phyloP scores from a whole-genome alignment of 192 early-diverging fungal genomes.

The Chytriomyces confervae region DNA sequence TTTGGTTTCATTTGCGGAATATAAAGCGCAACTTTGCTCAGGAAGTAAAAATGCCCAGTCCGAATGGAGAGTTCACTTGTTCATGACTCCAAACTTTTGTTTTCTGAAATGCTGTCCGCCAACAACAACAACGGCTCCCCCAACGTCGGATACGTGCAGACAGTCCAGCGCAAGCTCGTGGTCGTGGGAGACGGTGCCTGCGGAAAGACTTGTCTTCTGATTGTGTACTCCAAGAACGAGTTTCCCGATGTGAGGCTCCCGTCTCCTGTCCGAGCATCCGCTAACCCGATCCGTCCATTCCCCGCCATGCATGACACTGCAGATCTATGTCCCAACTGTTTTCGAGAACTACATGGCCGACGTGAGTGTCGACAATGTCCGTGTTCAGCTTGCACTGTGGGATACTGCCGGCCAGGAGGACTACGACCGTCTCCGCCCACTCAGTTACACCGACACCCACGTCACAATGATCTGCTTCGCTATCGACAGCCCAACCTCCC shows the following conservation, averaged over 20 bases:
- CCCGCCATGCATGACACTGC: no score
- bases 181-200: slow-evolving; percentile 81
- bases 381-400: slow-evolving; percentile 79
- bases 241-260: slow-evolving; percentile 75
- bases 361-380: slow-evolving; percentile 58
- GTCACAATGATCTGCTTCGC: slow-evolving; percentile 85
- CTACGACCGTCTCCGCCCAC: slow-evolving; percentile 83
- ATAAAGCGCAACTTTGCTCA: no score
- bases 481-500: slow-evolving; percentile 43
- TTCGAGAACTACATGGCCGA: slow-evolving; percentile 27
- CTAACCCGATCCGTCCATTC: no score
- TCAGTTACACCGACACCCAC: slow-evolving; percentile 84
- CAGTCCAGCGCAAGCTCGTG: slow-evolving; percentile 63
- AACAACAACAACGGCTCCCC: not conserved
- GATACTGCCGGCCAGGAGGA: slow-evolving; percentile 94
- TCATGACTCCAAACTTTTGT: no score
- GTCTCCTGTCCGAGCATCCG: no score
- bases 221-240: slow-evolving; percentile 78
- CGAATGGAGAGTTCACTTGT: no score
- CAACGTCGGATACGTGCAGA: not conserved
- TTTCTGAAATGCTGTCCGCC: no score
- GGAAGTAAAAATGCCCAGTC: no score
- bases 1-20: no score
- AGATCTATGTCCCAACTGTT: slow-evolving; percentile 49
- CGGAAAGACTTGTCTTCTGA: slow-evolving; percentile 78